Evolutionary conservation across 2,329 filamentous ascomycete species (phyloP).

Genomic region (Botrytis pseudocinerea): DNA sequence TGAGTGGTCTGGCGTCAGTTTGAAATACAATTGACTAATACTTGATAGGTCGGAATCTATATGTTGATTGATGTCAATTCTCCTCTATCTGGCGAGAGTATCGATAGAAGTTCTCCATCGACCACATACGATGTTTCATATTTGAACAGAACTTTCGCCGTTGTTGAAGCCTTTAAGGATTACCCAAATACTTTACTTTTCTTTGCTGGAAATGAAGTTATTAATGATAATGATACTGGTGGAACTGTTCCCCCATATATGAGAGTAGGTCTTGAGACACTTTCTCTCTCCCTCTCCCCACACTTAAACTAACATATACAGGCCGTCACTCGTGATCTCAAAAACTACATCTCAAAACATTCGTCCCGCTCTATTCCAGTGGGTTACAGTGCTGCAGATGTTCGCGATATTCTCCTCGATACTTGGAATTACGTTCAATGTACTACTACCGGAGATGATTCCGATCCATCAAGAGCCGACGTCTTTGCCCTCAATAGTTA

Average conservation of each 20-base stretch:
- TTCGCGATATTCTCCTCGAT: conserved; percentile 70
- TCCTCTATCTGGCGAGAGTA: conserved; percentile 57
- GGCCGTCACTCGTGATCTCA: conserved; percentile 76
- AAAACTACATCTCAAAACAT: conserved; percentile 76
- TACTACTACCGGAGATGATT: conserved; percentile 52
- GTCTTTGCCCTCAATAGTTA: conserved; percentile 79
- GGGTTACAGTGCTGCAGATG: conserved; percentile 79
- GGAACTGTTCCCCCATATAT: conserved; percentile 66
- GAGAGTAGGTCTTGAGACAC: conserved; percentile 42
- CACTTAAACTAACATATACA: conserved; percentile 42
- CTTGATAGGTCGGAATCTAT: conserved; percentile 57
- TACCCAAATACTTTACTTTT: conserved; percentile 70
- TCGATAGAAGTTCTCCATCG: conserved; percentile 57
- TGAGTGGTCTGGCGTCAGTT: conserved; percentile 28
- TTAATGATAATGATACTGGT: conserved; percentile 64
- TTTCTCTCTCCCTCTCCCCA: not conserved
- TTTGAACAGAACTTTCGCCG: conserved; percentile 65
- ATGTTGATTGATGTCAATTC: conserved; percentile 71
- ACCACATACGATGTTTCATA: conserved; percentile 60
- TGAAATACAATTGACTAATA: no score
- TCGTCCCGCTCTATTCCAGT: conserved; percentile 69
- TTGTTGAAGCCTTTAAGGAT: conserved; percentile 66
- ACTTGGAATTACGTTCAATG: conserved; percentile 76
- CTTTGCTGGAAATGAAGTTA: conserved; percentile 80
- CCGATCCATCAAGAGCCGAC: conserved; percentile 65